phyloP scores from a whole-genome alignment of 176 grass and related monocot genomes.

The Juncus effusus region DNA sequence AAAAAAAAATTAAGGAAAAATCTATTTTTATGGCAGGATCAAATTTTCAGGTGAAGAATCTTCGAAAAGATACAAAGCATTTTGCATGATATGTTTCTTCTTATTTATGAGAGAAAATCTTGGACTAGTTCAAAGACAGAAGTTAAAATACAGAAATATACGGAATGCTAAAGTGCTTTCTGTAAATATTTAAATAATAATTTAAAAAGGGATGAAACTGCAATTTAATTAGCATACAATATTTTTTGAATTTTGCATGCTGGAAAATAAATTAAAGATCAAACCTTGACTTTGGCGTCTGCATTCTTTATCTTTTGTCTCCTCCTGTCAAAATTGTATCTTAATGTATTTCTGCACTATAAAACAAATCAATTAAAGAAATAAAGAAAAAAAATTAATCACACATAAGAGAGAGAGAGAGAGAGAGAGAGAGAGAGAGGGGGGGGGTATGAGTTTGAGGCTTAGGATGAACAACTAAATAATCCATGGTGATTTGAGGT shows the following conservation, averaged over 20 bases:
- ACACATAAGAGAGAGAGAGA: slow-evolving; percentile 10
- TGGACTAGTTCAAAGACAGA: no score
- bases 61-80: neutral
- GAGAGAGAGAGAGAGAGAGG: neutral
- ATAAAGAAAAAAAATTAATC: neutral
- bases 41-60: neutral
- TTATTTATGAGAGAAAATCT: no score
- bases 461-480: slow-evolving; percentile 25
- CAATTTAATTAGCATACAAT: neutral
- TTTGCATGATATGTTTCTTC: no score
- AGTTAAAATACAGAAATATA: no score
- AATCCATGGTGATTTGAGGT: slow-evolving; percentile 12
- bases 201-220: neutral
- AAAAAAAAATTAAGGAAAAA: no score
- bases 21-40: no score
- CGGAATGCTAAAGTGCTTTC: neutral
- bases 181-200: slow-evolving; percentile 24
- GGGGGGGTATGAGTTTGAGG: slow-evolving; percentile 20
- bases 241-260: slow-evolving; percentile 15
- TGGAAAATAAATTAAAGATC: slow-evolving; percentile 15
- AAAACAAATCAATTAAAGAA: no score
- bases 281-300: slow-evolving; percentile 61
- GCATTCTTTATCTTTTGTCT: slow-evolving; percentile 46
- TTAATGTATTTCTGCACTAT: neutral
- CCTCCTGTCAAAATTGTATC: slow-evolving; percentile 8